These are phyloP conservation scores for Aspergillus unguis DNA, from an alignment of 2,329 filamentous ascomycete species.

Conservation along the genomic window DNA sequence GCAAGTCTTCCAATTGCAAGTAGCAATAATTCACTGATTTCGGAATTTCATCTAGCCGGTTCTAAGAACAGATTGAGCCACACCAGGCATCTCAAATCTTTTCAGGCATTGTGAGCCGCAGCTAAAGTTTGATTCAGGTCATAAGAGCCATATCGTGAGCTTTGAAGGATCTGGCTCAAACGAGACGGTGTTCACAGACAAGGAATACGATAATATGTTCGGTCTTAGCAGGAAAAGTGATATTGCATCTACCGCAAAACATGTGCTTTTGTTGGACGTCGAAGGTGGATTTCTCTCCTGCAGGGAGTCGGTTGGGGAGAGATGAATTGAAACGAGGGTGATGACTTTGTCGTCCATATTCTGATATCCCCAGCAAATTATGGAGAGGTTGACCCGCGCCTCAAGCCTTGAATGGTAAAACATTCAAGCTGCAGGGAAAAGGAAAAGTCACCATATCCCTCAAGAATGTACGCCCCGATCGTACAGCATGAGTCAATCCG, in stretches of 20 bases:
- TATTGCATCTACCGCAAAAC: background rate
- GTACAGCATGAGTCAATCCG: constrained; percentile 15
- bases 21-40: background rate
- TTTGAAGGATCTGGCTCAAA: no score
- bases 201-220: background rate
- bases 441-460: background rate
- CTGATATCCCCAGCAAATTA: background rate
- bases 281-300: background rate
- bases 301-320: background rate
- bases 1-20: background rate
- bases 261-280: background rate
- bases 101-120: background rate
- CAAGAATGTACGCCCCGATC: constrained; percentile 8
- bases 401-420: no score
- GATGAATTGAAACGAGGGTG: background rate
- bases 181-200: background rate
- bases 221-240: background rate
- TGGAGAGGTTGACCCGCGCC: no score
- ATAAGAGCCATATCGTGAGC: no score
- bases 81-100: background rate
- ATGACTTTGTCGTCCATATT: background rate
- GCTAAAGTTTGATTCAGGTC: background rate
- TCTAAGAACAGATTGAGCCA: background rate
- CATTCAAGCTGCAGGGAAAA: background rate
- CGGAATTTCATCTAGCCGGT: background rate